A percentile compares a stretch with the other conserved stretches of the same genome.
Conservation (phyloP, 805 yeast species). For the Saccharomycopsis vini region DNA sequence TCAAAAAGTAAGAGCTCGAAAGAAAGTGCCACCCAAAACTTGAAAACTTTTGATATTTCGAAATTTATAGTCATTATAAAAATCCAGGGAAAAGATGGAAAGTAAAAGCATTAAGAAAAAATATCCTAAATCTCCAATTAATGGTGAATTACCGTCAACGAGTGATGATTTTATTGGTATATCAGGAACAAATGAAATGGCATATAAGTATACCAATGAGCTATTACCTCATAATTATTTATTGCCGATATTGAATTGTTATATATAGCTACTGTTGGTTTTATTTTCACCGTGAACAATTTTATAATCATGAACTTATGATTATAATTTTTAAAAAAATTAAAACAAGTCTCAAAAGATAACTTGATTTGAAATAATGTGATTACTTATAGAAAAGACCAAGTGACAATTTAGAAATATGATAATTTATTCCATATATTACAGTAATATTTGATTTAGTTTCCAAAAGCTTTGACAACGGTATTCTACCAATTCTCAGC, state of each 20-base stretch:
- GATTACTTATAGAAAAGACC: too few species aligned
- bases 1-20: too few species aligned
- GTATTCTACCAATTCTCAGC: too few species aligned
- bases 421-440: too few species aligned
- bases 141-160: neutral
- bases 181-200: conserved; percentile 2
- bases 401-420: too few species aligned
- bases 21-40: too few species aligned
- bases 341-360: too few species aligned
- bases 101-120: conserved; percentile 8
- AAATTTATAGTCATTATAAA: conserved; percentile 22
- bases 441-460: too few species aligned
- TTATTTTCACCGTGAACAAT: conserved; percentile 25
- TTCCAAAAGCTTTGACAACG: too few species aligned
- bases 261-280: conserved; percentile 27
- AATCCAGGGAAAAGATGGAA: conserved; percentile 12
- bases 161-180: conserved; percentile 17
- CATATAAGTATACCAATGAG: conserved; percentile 12
- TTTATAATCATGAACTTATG: conserved; percentile 26
- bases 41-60: too few species aligned
- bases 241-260: conserved; percentile 25
- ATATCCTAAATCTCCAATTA: conserved; percentile 1
- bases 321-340: too few species aligned
- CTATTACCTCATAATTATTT: conserved; percentile 21
- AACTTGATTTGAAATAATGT: too few species aligned